Evolutionary conservation across 208 protist species (phyloP).

Genomic region (Acanthamoeba healyi): DNA sequence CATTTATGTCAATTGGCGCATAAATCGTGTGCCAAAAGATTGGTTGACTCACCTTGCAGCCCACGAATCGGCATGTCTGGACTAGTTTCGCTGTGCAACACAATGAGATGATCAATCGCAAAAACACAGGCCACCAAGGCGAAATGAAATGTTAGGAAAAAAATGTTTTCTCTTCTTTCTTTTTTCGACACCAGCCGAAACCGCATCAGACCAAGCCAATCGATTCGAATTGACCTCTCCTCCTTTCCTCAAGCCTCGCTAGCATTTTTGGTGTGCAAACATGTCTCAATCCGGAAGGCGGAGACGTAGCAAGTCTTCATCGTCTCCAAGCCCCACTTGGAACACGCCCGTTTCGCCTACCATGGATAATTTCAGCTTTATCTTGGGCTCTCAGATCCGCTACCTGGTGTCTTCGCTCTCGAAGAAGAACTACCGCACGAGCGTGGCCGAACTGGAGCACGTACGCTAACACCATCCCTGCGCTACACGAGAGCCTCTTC

Average conservation of each 20-base stretch:
- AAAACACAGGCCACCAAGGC: not conserved
- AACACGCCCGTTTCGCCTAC: not conserved
- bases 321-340: conserved; percentile 3
- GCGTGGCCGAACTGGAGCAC: conserved; percentile 79
- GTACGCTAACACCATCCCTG: conserved; percentile 51
- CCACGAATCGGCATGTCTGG: conserved; percentile 24
- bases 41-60: not conserved
- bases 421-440: conserved; percentile 82
- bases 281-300: conserved; percentile 67
- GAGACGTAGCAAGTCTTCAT: conserved; percentile 50
- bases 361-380: conserved; percentile 73
- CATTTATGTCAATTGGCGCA: too few species aligned
- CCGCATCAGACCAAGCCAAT: too few species aligned
- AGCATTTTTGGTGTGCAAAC: not conserved
- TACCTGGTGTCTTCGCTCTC: conserved; percentile 78
- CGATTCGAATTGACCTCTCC: too few species aligned
- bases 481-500: too few species aligned
- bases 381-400: conserved; percentile 81
- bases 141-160: not conserved
- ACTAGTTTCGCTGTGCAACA: too few species aligned
- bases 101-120: not conserved
- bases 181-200: not conserved
- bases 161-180: not conserved
- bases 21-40: not conserved
- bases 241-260: too few species aligned